These are phyloP conservation scores for Spatholobus suberectus DNA, from an alignment of 306 rosid genomes.

Conservation along the genomic window DNA sequence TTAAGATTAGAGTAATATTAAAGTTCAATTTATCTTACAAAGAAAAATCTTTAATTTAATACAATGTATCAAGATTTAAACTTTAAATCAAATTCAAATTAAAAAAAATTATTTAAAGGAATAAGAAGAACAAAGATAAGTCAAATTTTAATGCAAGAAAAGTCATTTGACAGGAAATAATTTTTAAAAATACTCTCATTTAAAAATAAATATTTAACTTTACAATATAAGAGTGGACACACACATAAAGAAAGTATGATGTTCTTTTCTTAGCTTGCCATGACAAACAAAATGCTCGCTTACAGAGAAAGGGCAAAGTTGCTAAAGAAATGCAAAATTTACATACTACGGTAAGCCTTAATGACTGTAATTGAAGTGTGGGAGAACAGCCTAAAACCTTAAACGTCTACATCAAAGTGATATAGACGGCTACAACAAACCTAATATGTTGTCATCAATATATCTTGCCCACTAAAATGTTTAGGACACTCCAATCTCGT, in stretches of 20 bases:
- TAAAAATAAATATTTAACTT: background rate
- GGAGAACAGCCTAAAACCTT: conserved; percentile 45
- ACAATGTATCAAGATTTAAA: no score
- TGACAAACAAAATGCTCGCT: conserved; percentile 42
- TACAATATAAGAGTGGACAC: background rate
- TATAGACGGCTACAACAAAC: conserved; percentile 21
- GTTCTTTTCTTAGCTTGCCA: conserved; percentile 17
- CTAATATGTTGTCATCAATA: conserved; percentile 41
- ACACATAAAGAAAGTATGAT: background rate
- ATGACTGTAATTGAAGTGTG: conserved; percentile 41
- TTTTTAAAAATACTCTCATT: background rate
- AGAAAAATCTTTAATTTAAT: no score
- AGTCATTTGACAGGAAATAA: background rate
- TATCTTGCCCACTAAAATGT: conserved; percentile 47
- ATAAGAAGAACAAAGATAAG: no score
- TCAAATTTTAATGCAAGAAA: background rate
- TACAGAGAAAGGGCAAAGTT: background rate
- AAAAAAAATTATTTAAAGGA: no score
- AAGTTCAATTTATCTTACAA: no score
- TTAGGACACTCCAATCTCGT: conserved; percentile 51
- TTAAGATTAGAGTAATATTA: no score
- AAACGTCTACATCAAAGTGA: conserved; percentile 43
- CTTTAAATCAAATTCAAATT: no score
- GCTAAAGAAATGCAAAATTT: conserved; percentile 63
- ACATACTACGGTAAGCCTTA: conserved; percentile 49